phyloP scores from a whole-genome alignment of 1,284 basidiomycete genomes.

The Peniophora sp. region DNA sequence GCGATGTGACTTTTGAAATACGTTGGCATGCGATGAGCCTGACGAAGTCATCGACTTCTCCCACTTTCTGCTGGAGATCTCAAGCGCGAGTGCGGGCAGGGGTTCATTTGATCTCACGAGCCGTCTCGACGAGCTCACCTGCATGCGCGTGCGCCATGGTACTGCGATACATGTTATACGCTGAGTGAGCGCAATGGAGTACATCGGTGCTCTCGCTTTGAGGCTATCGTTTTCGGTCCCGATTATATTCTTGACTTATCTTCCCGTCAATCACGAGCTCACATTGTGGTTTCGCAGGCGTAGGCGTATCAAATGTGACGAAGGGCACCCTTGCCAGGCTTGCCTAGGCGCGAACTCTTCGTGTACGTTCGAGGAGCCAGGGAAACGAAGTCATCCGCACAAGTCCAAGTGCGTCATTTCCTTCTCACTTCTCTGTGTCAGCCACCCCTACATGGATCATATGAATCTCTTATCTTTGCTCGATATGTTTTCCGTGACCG shows the following conservation, averaged over 20 bases:
- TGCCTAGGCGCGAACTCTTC: conserved; percentile 69
- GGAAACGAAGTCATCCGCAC: conserved; percentile 74
- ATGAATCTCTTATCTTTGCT: conserved; percentile 7
- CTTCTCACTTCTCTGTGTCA: not conserved
- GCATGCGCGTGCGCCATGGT: not conserved
- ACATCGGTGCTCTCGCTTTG: too few relatives aligned
- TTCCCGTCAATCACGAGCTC: not conserved
- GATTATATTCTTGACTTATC: not conserved
- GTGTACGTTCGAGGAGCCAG: conserved; percentile 79
- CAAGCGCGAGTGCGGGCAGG: not conserved
- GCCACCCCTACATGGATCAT: conserved; percentile 1
- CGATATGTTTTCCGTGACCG: not conserved
- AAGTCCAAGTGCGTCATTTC: conserved; percentile 64
- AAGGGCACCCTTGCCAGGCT: conserved; percentile 78
- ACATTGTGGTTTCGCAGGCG: conserved; percentile 35
- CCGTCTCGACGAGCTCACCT: not conserved
- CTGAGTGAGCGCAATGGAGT: not conserved
- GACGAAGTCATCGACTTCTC: not conserved
- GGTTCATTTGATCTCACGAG: not conserved
- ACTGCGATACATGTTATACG: not conserved
- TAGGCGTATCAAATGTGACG: conserved; percentile 75
- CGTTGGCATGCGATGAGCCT: not conserved
- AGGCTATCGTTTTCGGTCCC: not conserved
- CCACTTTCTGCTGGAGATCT: not conserved
- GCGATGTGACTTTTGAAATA: not conserved